Evolutionary conservation across 2,329 filamentous ascomycete species (phyloP).

Genomic region (Colletotrichum musicola): DNA sequence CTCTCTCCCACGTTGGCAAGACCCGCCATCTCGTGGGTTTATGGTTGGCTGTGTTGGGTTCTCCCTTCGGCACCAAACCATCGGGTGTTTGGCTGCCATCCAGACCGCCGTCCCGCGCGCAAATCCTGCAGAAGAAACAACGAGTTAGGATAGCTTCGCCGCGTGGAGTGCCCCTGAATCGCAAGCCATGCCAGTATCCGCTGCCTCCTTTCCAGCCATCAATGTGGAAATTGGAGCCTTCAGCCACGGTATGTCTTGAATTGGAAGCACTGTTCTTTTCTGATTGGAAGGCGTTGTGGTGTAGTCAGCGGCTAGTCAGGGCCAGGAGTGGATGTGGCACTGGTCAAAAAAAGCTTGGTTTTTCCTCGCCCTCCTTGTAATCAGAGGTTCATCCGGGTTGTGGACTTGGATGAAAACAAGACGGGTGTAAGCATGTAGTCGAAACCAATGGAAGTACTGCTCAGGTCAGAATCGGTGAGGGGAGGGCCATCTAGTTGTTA

Average conservation of each 20-base stretch:
- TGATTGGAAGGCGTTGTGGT: conserved; percentile 10
- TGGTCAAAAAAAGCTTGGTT: conserved; percentile 32
- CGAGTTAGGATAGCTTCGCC: neutral
- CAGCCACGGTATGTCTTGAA: conserved; percentile 17
- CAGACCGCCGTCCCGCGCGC: neutral
- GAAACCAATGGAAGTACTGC: neutral
- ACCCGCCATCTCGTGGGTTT: neutral
- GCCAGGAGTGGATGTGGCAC: conserved; percentile 8
- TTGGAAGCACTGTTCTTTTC: neutral
- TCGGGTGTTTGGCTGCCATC: neutral
- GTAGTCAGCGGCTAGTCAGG: neutral
- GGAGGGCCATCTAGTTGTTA: neutral
- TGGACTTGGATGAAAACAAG: neutral
- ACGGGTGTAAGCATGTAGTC: conserved; percentile 2
- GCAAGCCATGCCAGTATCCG: conserved; percentile 11
- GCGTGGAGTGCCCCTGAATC: conserved; percentile 1
- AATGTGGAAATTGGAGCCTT: conserved; percentile 23
- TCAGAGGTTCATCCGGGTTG: neutral
- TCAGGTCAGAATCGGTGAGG: conserved; percentile 8
- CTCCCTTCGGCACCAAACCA: neutral
- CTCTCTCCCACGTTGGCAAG: conserved; percentile 14
- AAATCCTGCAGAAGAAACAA: no score
- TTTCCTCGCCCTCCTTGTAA: neutral
- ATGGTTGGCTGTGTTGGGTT: neutral
- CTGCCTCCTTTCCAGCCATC: conserved; percentile 6